Conservation (phyloP, 2,329 filamentous ascomycete species). For the Venturia pyrina region DNA sequence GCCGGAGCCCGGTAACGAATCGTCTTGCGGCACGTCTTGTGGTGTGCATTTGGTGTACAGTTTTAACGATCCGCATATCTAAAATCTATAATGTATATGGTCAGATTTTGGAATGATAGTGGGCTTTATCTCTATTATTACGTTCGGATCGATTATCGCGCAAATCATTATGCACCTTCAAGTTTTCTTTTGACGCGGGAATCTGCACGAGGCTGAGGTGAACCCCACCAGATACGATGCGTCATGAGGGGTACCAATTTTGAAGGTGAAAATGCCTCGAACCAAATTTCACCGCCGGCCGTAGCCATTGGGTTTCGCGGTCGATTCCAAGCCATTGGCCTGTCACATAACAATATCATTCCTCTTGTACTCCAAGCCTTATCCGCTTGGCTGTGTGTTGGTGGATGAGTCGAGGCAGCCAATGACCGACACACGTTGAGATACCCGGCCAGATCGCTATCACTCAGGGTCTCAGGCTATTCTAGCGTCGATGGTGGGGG, state of each 20-base stretch:
- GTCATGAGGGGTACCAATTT: not conserved
- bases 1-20: not conserved
- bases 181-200: not conserved
- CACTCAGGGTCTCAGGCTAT: not conserved
- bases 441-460: not conserved
- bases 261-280: not conserved
- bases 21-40: no score
- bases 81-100: no score
- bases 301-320: not conserved
- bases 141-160: not conserved
- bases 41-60: no score
- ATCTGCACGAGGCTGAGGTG: not conserved
- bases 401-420: not conserved
- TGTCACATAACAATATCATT: not conserved
- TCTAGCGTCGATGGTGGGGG: not conserved
- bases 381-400: not conserved
- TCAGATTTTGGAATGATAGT: no score
- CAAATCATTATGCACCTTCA: not conserved
- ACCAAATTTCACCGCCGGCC: not conserved
- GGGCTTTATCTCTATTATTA: no score
- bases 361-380: not conserved
- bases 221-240: not conserved
- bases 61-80: no score
- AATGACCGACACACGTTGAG: not conserved
- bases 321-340: not conserved